Percentiles rank a stretch among this genome's conserved stretches.
phyloP scores from a whole-genome alignment of 257 asterid genomes.

The Solanum pimpinellifolium region DNA sequence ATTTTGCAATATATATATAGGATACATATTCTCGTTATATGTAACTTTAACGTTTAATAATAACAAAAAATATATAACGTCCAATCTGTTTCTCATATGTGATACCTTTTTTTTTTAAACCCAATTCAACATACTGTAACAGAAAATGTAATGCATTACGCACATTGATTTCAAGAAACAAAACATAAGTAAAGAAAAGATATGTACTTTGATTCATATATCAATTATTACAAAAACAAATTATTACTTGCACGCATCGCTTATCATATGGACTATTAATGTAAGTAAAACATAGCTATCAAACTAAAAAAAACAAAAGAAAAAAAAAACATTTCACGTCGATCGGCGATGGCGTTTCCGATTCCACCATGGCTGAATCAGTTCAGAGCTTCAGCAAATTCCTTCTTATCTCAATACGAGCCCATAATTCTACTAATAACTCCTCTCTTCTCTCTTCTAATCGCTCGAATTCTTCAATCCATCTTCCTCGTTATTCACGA shows the following conservation, averaged over 20 bases:
- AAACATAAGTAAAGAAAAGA: neutral
- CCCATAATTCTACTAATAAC: constrained; percentile 44
- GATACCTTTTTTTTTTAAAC: too few relatives aligned
- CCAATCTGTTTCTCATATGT: neutral
- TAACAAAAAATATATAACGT: too few relatives aligned
- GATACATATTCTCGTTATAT: too few relatives aligned
- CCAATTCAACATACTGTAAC: neutral
- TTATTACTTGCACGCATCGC: neutral
- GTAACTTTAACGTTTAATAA: too few relatives aligned
- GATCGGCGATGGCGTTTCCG: constrained; percentile 34
- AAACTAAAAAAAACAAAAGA: neutral
- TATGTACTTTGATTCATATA: neutral
- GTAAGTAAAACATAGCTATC: neutral
- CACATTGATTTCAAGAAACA: neutral
- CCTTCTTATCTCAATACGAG: constrained; percentile 46
- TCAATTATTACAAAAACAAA: neutral
- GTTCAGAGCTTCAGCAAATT: constrained; percentile 50
- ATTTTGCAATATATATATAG: too few relatives aligned
- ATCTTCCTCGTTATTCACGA: constrained; percentile 33
- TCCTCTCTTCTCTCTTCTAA: constrained; percentile 42
- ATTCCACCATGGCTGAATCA: constrained; percentile 23
- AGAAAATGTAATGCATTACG: neutral
- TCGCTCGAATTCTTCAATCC: constrained; percentile 42
- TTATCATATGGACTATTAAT: neutral
- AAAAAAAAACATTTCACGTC: neutral